A percentile compares a stretch with the other conserved stretches of the same genome.
Evolutionary conservation across 2,329 filamentous ascomycete genomes (phyloP).

Genomic region (Thyridium curvatum): DNA sequence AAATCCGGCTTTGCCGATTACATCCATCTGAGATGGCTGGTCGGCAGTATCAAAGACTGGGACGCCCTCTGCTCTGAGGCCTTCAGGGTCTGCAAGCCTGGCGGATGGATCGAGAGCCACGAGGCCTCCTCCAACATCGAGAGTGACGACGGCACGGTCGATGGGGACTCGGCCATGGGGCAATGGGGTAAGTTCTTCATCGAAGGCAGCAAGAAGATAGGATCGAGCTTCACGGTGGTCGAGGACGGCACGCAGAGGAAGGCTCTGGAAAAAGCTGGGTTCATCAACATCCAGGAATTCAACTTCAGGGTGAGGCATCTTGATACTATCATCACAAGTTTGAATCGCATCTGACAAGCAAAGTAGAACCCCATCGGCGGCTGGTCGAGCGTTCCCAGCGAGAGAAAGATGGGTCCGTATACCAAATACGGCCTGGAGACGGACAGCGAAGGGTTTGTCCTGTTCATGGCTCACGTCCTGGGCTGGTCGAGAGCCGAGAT

Average conservation of each 20-base stretch:
- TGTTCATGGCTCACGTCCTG: constrained; percentile 7
- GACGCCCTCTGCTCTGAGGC: constrained; percentile 9
- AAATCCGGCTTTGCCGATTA: neutral
- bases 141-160: constrained; percentile 50
- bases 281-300: constrained; percentile 9
- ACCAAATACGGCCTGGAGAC: neutral
- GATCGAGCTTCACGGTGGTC: constrained; percentile 5
- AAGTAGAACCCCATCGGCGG: constrained; percentile 19
- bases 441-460: constrained; percentile 6
- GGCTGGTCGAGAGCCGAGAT: constrained; percentile 11
- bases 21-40: neutral
- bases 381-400: constrained; percentile 22
- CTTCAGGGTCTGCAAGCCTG: constrained; percentile 11
- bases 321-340: too few relatives aligned
- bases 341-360: neutral
- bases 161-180: constrained; percentile 33
- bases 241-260: constrained; percentile 29
- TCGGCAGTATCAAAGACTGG: constrained; percentile 9
- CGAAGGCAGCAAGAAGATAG: constrained; percentile 2
- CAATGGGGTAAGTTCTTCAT: constrained; percentile 23
- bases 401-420: constrained; percentile 19
- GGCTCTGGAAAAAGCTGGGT: constrained; percentile 18
- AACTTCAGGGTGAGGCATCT: constrained; percentile 34
- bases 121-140: constrained; percentile 5
- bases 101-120: constrained; percentile 12